phyloP scores from a whole-genome alignment of 2,329 filamentous ascomycete species.

The Ceratocystis albifundus region DNA sequence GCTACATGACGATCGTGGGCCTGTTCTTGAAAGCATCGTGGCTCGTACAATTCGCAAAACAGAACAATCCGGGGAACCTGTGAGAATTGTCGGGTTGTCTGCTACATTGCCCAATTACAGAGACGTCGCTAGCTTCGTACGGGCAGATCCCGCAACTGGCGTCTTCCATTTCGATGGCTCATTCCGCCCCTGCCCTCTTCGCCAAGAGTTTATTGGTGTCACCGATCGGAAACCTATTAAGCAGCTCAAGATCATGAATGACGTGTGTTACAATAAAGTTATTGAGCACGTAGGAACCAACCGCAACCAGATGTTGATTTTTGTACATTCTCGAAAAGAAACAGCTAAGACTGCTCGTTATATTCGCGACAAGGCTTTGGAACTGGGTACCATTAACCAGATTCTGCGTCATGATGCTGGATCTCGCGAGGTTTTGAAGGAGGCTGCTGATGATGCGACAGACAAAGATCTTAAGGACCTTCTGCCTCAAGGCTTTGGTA shows the following conservation, averaged over 20 bases:
- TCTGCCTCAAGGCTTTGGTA: constrained; percentile 91
- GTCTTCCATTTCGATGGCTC: constrained; percentile 95
- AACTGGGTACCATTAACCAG: constrained; percentile 91
- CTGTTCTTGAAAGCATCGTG: constrained; percentile 93
- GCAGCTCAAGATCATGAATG: constrained; percentile 98
- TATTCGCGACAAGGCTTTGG: constrained; percentile 91
- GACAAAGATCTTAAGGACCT: constrained; percentile 88
- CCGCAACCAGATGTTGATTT: constrained; percentile 96
- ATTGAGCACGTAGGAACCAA: constrained; percentile 89
- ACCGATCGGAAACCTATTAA: constrained; percentile 98
- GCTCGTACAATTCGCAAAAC: constrained; percentile 84
- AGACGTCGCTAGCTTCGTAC: constrained; percentile 89
- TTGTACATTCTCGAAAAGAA: constrained; percentile 96
- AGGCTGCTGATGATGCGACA: constrained; percentile 69
- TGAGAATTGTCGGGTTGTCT: constrained; percentile 82
- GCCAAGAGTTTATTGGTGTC: constrained; percentile 93
- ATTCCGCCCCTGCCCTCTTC: constrained; percentile 83
- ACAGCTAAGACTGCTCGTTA: constrained; percentile 96
- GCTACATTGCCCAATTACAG: constrained; percentile 93
- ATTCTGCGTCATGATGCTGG: constrained; percentile 88
- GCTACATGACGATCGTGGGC: constrained; percentile 91
- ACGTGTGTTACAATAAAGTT: constrained; percentile 95
- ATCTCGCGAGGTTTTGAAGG: constrained; percentile 73
- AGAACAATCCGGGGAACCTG: constrained; percentile 87
- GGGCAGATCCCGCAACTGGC: constrained; percentile 72